Percentiles rank a stretch among this genome's conserved stretches.
Conservation (phyloP, 768 basidiomycete species). For the Crepidotus variabilis region DNA sequence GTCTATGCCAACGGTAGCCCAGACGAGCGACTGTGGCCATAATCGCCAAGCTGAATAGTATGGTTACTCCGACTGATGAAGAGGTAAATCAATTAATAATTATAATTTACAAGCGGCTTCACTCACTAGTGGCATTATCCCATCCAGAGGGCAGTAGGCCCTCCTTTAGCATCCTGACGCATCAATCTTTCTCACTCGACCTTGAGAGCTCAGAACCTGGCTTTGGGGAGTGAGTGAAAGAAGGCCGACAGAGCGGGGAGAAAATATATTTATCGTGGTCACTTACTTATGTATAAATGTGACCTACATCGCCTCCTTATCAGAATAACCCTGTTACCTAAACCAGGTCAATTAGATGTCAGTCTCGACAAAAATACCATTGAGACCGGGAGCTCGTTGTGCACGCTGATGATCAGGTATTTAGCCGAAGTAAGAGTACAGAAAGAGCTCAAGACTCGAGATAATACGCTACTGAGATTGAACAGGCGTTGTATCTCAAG, state of each 20-base stretch:
- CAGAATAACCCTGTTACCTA: no score
- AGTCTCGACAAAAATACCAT: no score
- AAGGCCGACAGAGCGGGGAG: neutral
- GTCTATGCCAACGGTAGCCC: neutral
- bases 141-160: neutral
- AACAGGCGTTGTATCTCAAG: no score
- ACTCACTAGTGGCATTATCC: neutral
- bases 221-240: neutral
- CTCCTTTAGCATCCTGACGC: neutral
- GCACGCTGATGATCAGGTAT: no score
- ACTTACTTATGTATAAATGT: no score
- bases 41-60: neutral
- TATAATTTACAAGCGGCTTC: neutral
- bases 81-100: neutral
- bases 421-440: no score
- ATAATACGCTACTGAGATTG: no score
- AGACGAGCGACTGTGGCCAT: neutral
- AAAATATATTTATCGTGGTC: neutral
- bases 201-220: neutral
- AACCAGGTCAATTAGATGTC: no score
- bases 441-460: no score
- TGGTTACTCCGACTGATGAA: neutral
- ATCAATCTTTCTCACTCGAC: neutral
- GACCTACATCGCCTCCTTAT: no score
- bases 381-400: no score